Percentiles rank a stretch among this genome's conserved stretches.
phyloP scores from a whole-genome alignment of 768 basidiomycete species.

The Mycena floridula region DNA sequence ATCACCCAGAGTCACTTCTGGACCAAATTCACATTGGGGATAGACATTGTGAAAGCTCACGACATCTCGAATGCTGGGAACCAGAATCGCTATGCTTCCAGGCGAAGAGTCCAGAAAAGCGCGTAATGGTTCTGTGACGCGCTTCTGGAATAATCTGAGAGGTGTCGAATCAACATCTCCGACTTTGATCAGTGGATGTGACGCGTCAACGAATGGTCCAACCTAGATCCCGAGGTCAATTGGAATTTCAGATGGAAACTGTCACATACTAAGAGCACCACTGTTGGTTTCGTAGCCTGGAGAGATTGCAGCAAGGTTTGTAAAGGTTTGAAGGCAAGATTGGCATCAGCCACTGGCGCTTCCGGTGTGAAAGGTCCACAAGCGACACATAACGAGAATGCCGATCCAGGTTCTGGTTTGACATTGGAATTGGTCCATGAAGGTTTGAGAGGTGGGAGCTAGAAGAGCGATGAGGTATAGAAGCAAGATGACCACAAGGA shows the following conservation, averaged over 20 bases:
- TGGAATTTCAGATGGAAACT: conserved; percentile 1
- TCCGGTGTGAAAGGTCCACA: conserved; percentile 87
- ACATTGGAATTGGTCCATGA: conserved; percentile 30
- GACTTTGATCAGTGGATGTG: conserved; percentile 65
- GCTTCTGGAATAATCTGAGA: conserved; percentile 56
- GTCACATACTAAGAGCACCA: conserved; percentile 64
- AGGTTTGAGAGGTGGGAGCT: conserved; percentile 61
- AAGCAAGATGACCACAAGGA: neutral
- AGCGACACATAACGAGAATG: conserved; percentile 65
- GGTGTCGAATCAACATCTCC: conserved; percentile 71
- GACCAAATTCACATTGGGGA: conserved; percentile 68
- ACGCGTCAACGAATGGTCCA: conserved; percentile 85
- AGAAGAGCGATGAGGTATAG: neutral
- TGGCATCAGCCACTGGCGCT: conserved; percentile 21
- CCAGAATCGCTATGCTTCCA: conserved; percentile 63
- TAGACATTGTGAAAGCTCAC: conserved; percentile 75
- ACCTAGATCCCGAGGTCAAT: conserved; percentile 39
- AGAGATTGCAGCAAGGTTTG: conserved; percentile 54
- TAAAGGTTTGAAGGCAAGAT: conserved; percentile 74
- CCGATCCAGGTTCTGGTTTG: conserved; percentile 31
- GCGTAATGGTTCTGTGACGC: conserved; percentile 53
- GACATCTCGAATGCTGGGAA: conserved; percentile 82
- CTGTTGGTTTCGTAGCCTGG: conserved; percentile 61
- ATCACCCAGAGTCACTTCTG: conserved; percentile 36
- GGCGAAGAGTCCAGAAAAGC: conserved; percentile 56